These are phyloP conservation scores for Cucurbita ficifolia DNA, from an alignment of 306 rosid genomes.

Conservation along the genomic window DNA sequence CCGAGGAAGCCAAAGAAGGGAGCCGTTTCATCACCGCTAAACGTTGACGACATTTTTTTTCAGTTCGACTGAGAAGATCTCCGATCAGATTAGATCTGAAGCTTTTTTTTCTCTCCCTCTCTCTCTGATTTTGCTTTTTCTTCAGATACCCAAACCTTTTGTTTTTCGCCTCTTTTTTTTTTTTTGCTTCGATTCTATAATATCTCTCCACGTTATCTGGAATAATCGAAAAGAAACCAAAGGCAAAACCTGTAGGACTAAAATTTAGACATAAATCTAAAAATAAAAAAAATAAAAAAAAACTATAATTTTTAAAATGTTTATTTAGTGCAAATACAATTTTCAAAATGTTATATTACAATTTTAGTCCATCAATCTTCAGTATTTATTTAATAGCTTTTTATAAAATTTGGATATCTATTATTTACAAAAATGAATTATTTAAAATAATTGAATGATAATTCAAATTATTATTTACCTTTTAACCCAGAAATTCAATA, in stretches of 20 bases:
- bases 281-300: too few relatives aligned
- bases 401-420: too few relatives aligned
- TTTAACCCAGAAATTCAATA: too few relatives aligned
- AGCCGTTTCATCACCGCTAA: conserved; percentile 52
- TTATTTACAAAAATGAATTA: too few relatives aligned
- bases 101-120: not conserved
- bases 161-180: not conserved
- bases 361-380: too few relatives aligned
- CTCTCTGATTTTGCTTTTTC: not conserved
- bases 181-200: not conserved
- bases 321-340: too few relatives aligned
- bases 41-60: conserved; percentile 9
- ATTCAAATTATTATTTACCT: too few relatives aligned
- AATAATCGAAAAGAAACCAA: not conserved
- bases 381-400: too few relatives aligned
- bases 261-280: too few relatives aligned
- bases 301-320: too few relatives aligned
- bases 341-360: too few relatives aligned
- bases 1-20: conserved; percentile 50
- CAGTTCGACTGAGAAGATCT: not conserved
- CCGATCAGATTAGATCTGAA: not conserved
- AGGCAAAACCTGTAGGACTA: not conserved
- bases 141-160: not conserved
- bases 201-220: not conserved
- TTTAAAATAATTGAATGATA: too few relatives aligned